Base-by-base conservation (phyloP, 2,329 filamentous ascomycete genomes). In the Botrytis hyacinthi region DNA sequence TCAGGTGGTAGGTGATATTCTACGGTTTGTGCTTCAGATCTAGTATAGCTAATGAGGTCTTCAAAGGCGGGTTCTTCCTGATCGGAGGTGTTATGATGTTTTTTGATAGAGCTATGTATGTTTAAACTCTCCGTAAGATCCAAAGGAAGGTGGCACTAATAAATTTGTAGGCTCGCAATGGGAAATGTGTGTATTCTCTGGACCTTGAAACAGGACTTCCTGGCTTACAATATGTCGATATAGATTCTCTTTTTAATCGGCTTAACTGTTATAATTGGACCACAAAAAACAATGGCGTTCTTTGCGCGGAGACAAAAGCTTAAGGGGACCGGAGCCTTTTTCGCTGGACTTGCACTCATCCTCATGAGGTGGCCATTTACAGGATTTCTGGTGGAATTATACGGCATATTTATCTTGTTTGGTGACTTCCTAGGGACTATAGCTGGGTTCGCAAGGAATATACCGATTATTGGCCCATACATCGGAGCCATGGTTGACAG, bases 231-330 rank as follows among this genome's bases (percentile, higher is more conserved):
- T 60, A 44, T 44, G 61, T 65, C 73, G 66, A 75, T 76, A 75
- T 80, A 97, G 94, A 97, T 99, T 83, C 94, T 99, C 82, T 98
- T 99, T 87, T 90, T 99, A 72, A 93, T 97, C 85, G 96, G 96
- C 82, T 90, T 99, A 40, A 97, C 95, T 44, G 92, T 98, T 74
- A 97, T 98, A 80, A 97, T 99, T 84, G 96, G 96, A 61, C 89
- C 93, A 37, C 89, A 92, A 82, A 98, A 98, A 82, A 98, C 96
- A 0, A 86, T 95, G 76, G 86, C 92, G 81, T 99, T 99, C 90
- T 99, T 99, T 86, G 93, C 94, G 70, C 92, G 96, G 75, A 91
- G 91, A 79, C 94, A 98, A 82, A 99, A 99, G 84, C 89, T 93
- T 80, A 94, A 94, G 81, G 96, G 96, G 76, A 98, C 94, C 0